These are phyloP conservation scores for Claviceps lovelessii DNA, from an alignment of 2,329 filamentous ascomycete genomes.

Conservation along the genomic window DNA sequence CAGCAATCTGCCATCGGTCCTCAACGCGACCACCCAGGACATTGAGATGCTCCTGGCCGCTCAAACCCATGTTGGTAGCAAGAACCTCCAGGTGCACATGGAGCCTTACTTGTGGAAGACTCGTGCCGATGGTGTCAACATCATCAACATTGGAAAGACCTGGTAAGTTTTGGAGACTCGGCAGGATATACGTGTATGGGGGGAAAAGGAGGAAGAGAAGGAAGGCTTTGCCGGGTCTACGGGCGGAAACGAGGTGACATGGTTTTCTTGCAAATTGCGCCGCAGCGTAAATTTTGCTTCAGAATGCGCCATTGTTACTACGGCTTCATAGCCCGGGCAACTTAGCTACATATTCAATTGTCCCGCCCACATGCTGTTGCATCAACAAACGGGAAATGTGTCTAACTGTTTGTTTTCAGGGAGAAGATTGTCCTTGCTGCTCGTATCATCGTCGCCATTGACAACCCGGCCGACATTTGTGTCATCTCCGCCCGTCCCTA, in stretches of 20 bases:
- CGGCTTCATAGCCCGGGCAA: too few relatives aligned
- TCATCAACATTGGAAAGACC: slow-evolving; percentile 99
- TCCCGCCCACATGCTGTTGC: too few relatives aligned
- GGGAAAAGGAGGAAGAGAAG: too few relatives aligned
- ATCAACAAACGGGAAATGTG: not conserved
- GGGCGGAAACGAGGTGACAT: not conserved
- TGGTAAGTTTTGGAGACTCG: slow-evolving; percentile 47
- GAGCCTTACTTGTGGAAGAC: slow-evolving; percentile 99
- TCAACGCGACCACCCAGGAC: slow-evolving; percentile 96
- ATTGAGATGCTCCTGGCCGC: slow-evolving; percentile 99
- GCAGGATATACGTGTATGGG: too few relatives aligned
- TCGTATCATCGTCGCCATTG: slow-evolving; percentile 95
- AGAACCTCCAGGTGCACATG: slow-evolving; percentile 99
- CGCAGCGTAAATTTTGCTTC: not conserved
- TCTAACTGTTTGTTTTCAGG: slow-evolving; percentile 35
- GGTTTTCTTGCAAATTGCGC: not conserved
- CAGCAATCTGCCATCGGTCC: slow-evolving; percentile 80
- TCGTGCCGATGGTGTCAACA: slow-evolving; percentile 93
- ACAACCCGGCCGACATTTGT: slow-evolving; percentile 98
- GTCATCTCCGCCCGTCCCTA: slow-evolving; percentile 99
- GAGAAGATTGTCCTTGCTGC: slow-evolving; percentile 99
- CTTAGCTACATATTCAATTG: not conserved
- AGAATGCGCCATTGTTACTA: not conserved
- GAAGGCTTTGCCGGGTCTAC: not conserved
- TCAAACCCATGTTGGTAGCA: slow-evolving; percentile 90